Base-by-base conservation (phyloP, 2,329 filamentous ascomycete genomes). In the Fusarium graminum region DNA sequence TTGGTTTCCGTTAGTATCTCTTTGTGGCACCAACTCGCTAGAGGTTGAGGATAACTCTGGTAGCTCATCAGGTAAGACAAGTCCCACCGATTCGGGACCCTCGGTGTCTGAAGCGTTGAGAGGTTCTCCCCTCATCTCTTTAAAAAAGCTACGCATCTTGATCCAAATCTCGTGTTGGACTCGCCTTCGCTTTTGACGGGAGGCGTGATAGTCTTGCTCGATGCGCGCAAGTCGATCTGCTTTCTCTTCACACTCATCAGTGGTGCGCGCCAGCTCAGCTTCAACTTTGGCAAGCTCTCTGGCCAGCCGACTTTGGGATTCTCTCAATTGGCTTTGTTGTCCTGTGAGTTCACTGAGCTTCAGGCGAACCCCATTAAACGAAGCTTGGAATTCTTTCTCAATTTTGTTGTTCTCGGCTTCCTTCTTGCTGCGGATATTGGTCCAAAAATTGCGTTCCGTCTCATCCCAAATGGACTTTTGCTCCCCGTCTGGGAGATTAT, bases 391-490 rank as follows among this genome's bases (percentile, higher is more conserved):
- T 4, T 68, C 64, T 12, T 72, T 62, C 28, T 76, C 72, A 11
- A 68, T 52, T n/a, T 68, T 64, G 19, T 55, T 61, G 28, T 72
- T 71, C 22, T 64, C 63, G 6, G 45, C 38, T n/a, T 72, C 66
- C 45, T 74, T 70, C 28, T 74, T 59, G 8, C 53, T 53, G 17
- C 73, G 68, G 34, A 76, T 75, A 14, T 65, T 64, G 36, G 59
- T 32, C 77, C 77, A 79, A 29, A 78, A 79, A 36, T 77, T 77
- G 41, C 65, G 60, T 45, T 79, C 77, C 16, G 75, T 76, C 52
- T 78, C 75, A 29, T 75, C 67, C 77, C 77, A 79, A n/a, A 77
- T 72, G 11, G 71, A 73, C 26, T 68, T 68, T 42, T 75, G 72
- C 59, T 78, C 76, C 6, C 78, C 72, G 30, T 52, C 47, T 9